Evolutionary conservation across 2,329 filamentous ascomycete genomes (phyloP).

Genomic region (Sporothrix globosa): DNA sequence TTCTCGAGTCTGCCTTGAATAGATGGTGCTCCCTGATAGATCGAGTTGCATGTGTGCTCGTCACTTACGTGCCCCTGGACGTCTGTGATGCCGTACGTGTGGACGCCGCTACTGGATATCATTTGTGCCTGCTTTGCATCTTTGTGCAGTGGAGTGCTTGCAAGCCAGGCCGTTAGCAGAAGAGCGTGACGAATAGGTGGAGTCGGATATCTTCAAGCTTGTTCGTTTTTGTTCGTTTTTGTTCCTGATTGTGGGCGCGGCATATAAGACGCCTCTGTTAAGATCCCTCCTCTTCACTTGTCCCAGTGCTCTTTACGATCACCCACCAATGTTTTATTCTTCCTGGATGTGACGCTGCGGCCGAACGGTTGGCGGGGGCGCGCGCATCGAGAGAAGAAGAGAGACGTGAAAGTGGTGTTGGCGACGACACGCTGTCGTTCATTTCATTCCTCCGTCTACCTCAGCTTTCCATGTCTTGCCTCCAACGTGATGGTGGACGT

Average conservation of each 20-base stretch:
- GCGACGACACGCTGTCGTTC: neutral
- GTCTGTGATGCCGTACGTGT: neutral
- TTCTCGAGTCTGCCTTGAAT: neutral
- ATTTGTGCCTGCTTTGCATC: slow-evolving; percentile 1
- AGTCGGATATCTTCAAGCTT: neutral
- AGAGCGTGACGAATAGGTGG: neutral
- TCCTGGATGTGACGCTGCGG: slow-evolving; percentile 23
- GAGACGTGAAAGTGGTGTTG: neutral
- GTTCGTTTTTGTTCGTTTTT: neutral
- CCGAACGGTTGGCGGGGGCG: slow-evolving; percentile 29
- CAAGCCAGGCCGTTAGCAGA: neutral
- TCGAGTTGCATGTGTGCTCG: neutral
- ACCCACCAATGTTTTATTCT: neutral
- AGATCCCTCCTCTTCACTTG: neutral
- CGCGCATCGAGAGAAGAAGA: slow-evolving; percentile 15
- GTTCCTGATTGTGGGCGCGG: neutral
- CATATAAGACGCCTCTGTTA: slow-evolving; percentile 18
- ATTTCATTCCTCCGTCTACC: neutral
- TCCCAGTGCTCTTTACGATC: neutral
- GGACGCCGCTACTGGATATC: neutral
- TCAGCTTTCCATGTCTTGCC: neutral
- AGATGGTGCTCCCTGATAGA: neutral
- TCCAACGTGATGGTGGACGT: neutral
- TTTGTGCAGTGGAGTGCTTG: neutral
- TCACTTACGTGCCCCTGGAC: slow-evolving; percentile 7